Evolutionary conservation across 805 yeast species (phyloP).

Genomic region (Wickerhamomyces sydowiorum): DNA sequence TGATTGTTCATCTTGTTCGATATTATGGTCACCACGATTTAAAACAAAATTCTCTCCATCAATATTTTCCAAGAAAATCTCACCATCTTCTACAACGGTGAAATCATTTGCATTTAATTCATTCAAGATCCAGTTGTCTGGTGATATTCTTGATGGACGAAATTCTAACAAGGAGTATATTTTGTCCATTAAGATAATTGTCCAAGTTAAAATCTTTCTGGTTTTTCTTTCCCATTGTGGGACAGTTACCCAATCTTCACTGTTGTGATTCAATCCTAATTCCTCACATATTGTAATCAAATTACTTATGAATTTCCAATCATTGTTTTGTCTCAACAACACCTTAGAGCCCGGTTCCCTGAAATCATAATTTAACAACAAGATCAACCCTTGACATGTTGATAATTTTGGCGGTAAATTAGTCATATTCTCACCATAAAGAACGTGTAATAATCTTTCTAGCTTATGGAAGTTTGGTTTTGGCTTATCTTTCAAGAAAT

Average conservation of each 20-base stretch:
- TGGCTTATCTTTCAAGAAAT: slow-evolving; percentile 1
- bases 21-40: slow-evolving; percentile 2
- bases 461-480: slow-evolving; percentile 20
- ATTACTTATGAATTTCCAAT: slow-evolving; percentile 19
- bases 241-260: slow-evolving; percentile 20
- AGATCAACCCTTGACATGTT: slow-evolving; percentile 33
- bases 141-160: slow-evolving; percentile 18
- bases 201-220: slow-evolving; percentile 21
- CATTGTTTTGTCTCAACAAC: slow-evolving; percentile 8
- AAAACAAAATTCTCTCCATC: slow-evolving; percentile 12
- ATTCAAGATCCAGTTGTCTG: slow-evolving; percentile 22
- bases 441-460: slow-evolving; percentile 21
- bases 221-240: slow-evolving; percentile 25
- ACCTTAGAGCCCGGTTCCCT: slow-evolving; percentile 3
- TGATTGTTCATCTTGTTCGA: slow-evolving; percentile 1
- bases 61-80: slow-evolving; percentile 11
- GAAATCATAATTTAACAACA: slow-evolving; percentile 24
- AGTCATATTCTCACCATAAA: slow-evolving; percentile 21
- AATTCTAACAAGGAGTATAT: slow-evolving; percentile 22
- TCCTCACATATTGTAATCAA: slow-evolving; percentile 21
- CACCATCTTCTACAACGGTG: slow-evolving; percentile 13
- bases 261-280: slow-evolving; percentile 20
- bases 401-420: slow-evolving; percentile 26
- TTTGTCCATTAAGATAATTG: slow-evolving; percentile 22
- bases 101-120: slow-evolving; percentile 16